These are phyloP conservation scores for Phlebiopsis flavidoalba DNA, from an alignment of 768 basidiomycete species.

Conservation along the genomic window DNA sequence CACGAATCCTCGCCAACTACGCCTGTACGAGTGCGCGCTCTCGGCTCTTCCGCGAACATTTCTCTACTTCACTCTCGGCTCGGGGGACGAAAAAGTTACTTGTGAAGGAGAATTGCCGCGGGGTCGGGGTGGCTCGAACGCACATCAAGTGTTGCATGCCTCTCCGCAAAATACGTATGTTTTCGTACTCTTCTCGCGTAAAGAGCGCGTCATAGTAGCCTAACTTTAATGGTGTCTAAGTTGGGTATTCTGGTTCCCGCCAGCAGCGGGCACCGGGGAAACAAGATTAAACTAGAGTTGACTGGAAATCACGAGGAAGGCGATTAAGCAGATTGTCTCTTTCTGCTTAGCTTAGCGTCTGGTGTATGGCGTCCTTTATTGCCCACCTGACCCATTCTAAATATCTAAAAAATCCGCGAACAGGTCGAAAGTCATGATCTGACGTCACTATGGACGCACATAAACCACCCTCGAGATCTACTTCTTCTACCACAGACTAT, in stretches of 20 bases:
- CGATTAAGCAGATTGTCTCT: slow-evolving; percentile 92
- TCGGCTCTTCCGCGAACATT: slow-evolving; percentile 71
- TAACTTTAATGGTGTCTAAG: slow-evolving; percentile 32
- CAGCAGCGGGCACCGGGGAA: slow-evolving; percentile 87
- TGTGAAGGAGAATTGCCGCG: slow-evolving; percentile 35
- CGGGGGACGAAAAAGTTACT: slow-evolving; percentile 37
- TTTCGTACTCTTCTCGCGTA: slow-evolving; percentile 37
- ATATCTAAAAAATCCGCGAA: too few species aligned
- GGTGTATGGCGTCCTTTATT: slow-evolving; percentile 30
- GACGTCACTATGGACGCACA: slow-evolving; percentile 92
- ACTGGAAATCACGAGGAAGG: slow-evolving; percentile 94
- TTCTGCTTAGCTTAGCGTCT: slow-evolving; percentile 82
- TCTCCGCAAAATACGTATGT: slow-evolving; percentile 86
- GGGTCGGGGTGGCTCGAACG: slow-evolving; percentile 31
- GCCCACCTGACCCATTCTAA: not conserved
- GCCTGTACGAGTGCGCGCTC: slow-evolving; percentile 38
- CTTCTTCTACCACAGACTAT: slow-evolving; percentile 90
- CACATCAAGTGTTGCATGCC: slow-evolving; percentile 56
- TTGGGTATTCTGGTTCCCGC: slow-evolving; percentile 91
- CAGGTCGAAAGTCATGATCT: slow-evolving; percentile 95
- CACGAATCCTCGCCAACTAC: slow-evolving; percentile 19
- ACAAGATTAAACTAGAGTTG: slow-evolving; percentile 85
- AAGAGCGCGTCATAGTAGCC: slow-evolving; percentile 14
- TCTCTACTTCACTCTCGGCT: slow-evolving; percentile 56
- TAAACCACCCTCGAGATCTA: slow-evolving; percentile 77